These are phyloP conservation scores for Knufia petricola DNA, from an alignment of 2,329 filamentous ascomycete species.

Conservation along the genomic window DNA sequence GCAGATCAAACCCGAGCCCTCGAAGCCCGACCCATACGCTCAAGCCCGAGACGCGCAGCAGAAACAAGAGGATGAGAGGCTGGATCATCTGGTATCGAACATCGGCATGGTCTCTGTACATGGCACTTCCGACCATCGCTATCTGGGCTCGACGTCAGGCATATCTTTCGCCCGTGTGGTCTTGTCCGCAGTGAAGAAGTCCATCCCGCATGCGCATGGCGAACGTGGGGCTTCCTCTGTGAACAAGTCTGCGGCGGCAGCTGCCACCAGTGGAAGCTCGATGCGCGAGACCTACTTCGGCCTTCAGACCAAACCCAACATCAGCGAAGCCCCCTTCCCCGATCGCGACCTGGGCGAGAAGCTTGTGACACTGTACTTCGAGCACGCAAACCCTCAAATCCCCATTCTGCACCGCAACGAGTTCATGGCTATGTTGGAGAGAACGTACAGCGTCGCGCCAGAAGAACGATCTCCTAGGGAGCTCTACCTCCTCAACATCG, in stretches of 20 bases:
- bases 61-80: slow-evolving; percentile 49
- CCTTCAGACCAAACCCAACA: slow-evolving; percentile 81
- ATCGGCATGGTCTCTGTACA: slow-evolving; percentile 69
- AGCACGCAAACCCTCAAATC: slow-evolving; percentile 92
- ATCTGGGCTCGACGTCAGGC: slow-evolving; percentile 74
- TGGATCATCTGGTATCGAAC: slow-evolving; percentile 59
- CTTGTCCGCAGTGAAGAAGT: slow-evolving; percentile 82
- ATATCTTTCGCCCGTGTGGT: slow-evolving; percentile 93
- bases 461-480: slow-evolving; percentile 64
- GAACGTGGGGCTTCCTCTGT: slow-evolving; percentile 55
- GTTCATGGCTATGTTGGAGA: slow-evolving; percentile 80
- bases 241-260: slow-evolving; percentile 45
- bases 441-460: slow-evolving; percentile 62
- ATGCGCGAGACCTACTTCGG: slow-evolving; percentile 97
- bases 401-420: slow-evolving; percentile 82
- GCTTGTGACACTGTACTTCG: slow-evolving; percentile 78
- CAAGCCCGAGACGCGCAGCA: slow-evolving; percentile 17
- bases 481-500: slow-evolving; percentile 91
- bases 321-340: slow-evolving; percentile 77
- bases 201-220: slow-evolving; percentile 47
- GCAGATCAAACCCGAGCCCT: slow-evolving; percentile 19
- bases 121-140: slow-evolving; percentile 66
- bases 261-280: slow-evolving; percentile 56
- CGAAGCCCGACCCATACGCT: slow-evolving; percentile 12
- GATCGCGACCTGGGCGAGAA: slow-evolving; percentile 61